Evolutionary conservation across 228 moss, liverwort and hornwort genomes (phyloP).

Genomic region (Sphagnum magellanicum): DNA sequence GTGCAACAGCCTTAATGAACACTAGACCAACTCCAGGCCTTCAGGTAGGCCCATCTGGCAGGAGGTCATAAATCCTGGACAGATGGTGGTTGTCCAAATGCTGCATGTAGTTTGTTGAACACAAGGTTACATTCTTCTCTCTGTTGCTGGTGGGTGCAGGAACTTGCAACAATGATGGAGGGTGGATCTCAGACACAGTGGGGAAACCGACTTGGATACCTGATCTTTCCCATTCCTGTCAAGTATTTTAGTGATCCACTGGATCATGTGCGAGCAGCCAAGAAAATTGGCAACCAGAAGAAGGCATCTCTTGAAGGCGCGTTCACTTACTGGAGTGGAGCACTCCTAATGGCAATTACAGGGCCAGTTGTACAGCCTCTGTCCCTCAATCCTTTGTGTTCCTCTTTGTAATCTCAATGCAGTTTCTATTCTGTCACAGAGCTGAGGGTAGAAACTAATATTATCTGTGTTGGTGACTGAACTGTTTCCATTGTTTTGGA

Average conservation of each 20-base stretch:
- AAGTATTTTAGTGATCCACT: constrained; percentile 33
- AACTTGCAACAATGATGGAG: constrained; percentile 81
- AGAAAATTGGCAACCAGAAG: constrained; percentile 29
- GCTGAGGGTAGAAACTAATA: no score
- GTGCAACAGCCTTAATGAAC: constrained; percentile 70
- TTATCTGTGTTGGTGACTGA: no score
- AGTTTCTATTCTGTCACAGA: no score
- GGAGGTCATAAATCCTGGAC: background rate
- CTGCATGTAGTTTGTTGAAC: background rate
- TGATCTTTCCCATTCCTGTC: constrained; percentile 58
- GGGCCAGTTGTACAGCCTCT: constrained; percentile 21
- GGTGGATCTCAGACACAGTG: constrained; percentile 66
- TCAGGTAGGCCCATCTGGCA: constrained; percentile 29
- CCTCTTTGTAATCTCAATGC: no score
- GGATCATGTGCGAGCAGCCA: constrained; percentile 46
- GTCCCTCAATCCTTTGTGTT: no score
- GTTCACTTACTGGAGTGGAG: constrained; percentile 67
- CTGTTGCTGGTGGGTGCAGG: constrained; percentile 25
- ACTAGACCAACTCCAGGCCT: constrained; percentile 68
- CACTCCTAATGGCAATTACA: constrained; percentile 35
- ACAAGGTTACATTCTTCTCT: background rate
- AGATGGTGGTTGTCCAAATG: background rate
- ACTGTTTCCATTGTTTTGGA: no score
- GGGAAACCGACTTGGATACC: constrained; percentile 91
- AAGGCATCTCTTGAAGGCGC: constrained; percentile 73